Base-by-base conservation (phyloP, 1,139 yeast species). In the Citeromyces hawaiiensis region DNA sequence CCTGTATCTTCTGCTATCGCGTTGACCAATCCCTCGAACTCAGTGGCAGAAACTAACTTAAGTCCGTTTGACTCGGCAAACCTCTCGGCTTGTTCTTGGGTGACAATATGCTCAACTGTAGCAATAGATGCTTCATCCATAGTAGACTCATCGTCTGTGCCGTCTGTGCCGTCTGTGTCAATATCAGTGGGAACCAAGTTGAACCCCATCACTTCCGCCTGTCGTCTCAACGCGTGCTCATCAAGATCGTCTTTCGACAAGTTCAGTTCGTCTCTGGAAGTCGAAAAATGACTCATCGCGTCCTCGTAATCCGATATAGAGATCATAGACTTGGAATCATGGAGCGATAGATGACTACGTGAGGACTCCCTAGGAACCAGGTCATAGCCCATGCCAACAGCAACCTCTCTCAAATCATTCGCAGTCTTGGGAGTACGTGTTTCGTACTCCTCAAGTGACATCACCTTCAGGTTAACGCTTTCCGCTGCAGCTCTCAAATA, bases 151-250 rank as follows among this genome's bases (percentile, higher is more conserved):
- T 35, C 36, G 14, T 27, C 35, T n/a, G 39, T 14, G 15, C 4
- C 36, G 14, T 27, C 35, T n/a, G 39, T 14, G 15, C 4, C 31
- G 8, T 36, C 38, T 29, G 42, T 38, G 8, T 39, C 36, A 7
- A 32, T 39, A 29, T 36, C 42, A 4, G 40, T 35, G 19, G 38
- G 36, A 4, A 36, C 42, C 4, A 64, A 56, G 3, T 60, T 60
- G 54, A 64, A 56, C 1, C 74, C 73, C 35, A 65, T 49, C 11
- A 39, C 53, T 49, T 31, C 40, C 3, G 50, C 47, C n/a, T 41
- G 45, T 3, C 39, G 23, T 29, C 43, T 45, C 21, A 50, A 14
- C 2, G 17, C 18, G 19, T 35, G 34, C 30, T 38, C 40, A 23
- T 38, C 36, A 4, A 38, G 23, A 15, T 38, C 36, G 33, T 32